Base-by-base conservation (phyloP, 1,284 basidiomycete species). In the Stereum hirsutum region DNA sequence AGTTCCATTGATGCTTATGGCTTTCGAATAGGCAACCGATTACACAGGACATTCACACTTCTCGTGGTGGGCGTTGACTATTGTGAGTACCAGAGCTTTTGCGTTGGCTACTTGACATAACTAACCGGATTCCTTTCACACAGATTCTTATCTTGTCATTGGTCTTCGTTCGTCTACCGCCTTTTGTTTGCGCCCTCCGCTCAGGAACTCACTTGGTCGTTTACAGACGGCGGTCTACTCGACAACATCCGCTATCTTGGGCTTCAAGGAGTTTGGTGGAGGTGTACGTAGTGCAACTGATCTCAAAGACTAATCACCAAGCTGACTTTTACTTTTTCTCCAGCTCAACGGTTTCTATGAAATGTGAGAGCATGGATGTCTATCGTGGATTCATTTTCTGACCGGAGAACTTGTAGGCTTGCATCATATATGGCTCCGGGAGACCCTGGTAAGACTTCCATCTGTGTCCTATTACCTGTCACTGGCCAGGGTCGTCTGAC, bases 41-140 rank as follows among this genome's bases (percentile, higher is more conserved):
- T 77, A 77, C 49, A 69, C 70, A 17, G 68, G 66, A 5, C 45
- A 69, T 39, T 70, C 69, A 7, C 65, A 65, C 21, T 57, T 78
- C 6, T 72, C 73, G 4, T 74, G 71, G 70, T 71, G 68, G 68
- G 56, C 62, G 32, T 50, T 71, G 48, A 67, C 72, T 42, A 65
- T 74, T 20, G 62, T 53, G 11, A 43, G 56, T 15, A 63, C 72
- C 45, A 64, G 72, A 25, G 63, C 62, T 7, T 51, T 74, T 41
- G 54, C 72, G 31, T 63, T 77, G 39, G 60, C 72, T 0, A 59
- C 66, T 20, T 53, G 76, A 42, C 70, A 57, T 44, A 55, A 54
- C 39, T 54, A 48, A 4, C 52, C 50, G 5, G 23, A 25, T 14
- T 23, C 7, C 21, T 8, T 23, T 2, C 12, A 8, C 19, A 6